A percentile compares a stretch with the other conserved stretches of the same genome.
These are phyloP conservation scores for Thuidium tamariscinum DNA, from an alignment of 225 moss, liverwort and hornwort genomes.

Conservation along the genomic window DNA sequence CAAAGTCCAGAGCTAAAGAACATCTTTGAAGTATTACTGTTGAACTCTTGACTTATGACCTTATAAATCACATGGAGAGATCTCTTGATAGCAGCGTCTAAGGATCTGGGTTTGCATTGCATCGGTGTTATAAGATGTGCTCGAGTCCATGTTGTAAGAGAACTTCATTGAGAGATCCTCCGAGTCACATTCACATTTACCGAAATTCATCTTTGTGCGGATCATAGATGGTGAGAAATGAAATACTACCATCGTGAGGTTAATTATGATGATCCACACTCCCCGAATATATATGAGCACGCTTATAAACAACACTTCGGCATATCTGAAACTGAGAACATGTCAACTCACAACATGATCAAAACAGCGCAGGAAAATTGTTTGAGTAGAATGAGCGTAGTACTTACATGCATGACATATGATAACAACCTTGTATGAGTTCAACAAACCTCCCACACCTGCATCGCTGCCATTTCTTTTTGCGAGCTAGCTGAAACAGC, in stretches of 20 bases:
- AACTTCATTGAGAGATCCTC: background rate
- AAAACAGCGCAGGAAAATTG: background rate
- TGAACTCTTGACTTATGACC: background rate
- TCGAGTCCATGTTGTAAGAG: background rate
- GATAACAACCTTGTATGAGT: background rate
- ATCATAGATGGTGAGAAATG: background rate
- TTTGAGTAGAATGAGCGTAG: background rate
- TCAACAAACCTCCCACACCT: slow-evolving; percentile 16
- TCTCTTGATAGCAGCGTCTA: background rate
- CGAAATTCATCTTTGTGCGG: background rate
- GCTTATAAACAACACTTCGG: no score
- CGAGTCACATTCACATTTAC: background rate
- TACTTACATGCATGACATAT: slow-evolving; percentile 29
- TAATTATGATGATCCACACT: background rate
- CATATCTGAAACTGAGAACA: background rate
- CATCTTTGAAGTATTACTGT: background rate
- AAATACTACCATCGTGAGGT: background rate
- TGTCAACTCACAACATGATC: no score
- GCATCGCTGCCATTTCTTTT: slow-evolving; percentile 23
- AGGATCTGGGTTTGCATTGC: background rate
- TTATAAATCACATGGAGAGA: background rate
- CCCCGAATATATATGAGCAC: background rate
- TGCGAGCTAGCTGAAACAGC: background rate
- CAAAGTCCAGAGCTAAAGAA: background rate
- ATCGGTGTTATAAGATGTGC: background rate